phyloP scores from a whole-genome alignment of 2,329 filamentous ascomycete genomes.

The Didymella pinodella region DNA sequence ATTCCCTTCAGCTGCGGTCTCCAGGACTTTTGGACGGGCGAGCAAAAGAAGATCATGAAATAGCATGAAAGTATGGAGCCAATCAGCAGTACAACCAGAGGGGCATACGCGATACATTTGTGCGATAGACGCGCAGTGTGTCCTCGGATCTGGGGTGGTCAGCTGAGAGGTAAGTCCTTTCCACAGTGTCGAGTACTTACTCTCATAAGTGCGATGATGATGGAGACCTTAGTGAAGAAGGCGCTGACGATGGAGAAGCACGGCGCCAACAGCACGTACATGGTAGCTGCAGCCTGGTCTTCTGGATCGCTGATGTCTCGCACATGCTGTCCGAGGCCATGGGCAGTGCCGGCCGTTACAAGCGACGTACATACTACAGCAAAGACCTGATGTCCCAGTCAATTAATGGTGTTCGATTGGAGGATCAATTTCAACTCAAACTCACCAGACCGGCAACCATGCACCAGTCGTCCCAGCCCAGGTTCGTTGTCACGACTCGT shows the following conservation, averaged over 20 bases:
- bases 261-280: slow-evolving; percentile 16
- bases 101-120: background rate
- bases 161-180: background rate
- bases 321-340: slow-evolving; percentile 17
- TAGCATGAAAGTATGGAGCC: background rate
- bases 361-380: slow-evolving; percentile 10
- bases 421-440: background rate
- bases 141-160: background rate
- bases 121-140: background rate
- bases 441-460: slow-evolving; percentile 14
- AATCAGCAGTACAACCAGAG: background rate
- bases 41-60: slow-evolving; percentile 17
- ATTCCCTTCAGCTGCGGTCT: slow-evolving; percentile 6
- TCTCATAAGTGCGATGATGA: slow-evolving; percentile 14
- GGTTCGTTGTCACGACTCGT: slow-evolving; percentile 3
- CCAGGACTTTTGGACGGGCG: slow-evolving; percentile 16
- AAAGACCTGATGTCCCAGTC: background rate
- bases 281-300: slow-evolving; percentile 7
- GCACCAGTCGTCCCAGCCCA: slow-evolving; percentile 19
- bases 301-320: slow-evolving; percentile 11
- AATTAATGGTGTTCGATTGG: background rate
- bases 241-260: slow-evolving; percentile 11
- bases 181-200: background rate
- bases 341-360: slow-evolving; percentile 13
- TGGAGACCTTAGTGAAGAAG: slow-evolving; percentile 14